Base-by-base conservation (phyloP, 1,284 basidiomycete species). In the Malassezia globosa region DNA sequence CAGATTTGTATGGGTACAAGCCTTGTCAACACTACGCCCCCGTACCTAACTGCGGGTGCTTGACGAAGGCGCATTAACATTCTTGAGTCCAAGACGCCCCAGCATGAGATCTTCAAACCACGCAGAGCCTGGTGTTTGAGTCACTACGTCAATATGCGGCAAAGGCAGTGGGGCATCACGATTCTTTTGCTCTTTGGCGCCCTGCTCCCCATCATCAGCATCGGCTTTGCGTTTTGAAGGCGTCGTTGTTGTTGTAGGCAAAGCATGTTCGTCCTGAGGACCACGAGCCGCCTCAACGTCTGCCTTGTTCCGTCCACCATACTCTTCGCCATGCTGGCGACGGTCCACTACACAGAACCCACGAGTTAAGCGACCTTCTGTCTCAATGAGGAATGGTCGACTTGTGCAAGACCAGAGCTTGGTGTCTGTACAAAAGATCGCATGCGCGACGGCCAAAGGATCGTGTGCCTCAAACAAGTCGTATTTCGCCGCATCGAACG, bases 381-480 rank as follows among this genome's bases (percentile, higher is more conserved):
- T 60, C 38, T 69, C 66, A 33, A 69, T 50, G 38, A 57, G 54
- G 50, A 69, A 69, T 6, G 40, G 40, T 3, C 61, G 48, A 40
- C 34, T 36, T 3, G 24, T 22, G 21, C 51, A 46, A 16, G 42
- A 40, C 64, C 63, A 67, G 3, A 54, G 58, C 7, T 42, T 22
- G 2, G 37, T 37, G 14, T 33, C 19, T 5, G n/a, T 34, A 10
- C 34, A 22, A 26, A 63, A 66, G 34, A 66, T 56, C 35, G 63
- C 61, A 43, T 69, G 62, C 2, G 63, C 65, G 0, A 69, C 55
- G 6, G 66, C 66, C 13, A 69, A 48, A 14, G 66, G 66, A 44
- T 69, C 66, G 38, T 69, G 66, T 13, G 60, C 61, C 29, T 64
- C 38, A 43, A 69, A 69, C 1, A 58, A 45, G 40, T 69, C 66